Evolutionary conservation across 2,329 filamentous ascomycete species (phyloP), one percentile per base, ranked within the genome.

Genomic region (Ophiostoma fasciatum): DNA sequence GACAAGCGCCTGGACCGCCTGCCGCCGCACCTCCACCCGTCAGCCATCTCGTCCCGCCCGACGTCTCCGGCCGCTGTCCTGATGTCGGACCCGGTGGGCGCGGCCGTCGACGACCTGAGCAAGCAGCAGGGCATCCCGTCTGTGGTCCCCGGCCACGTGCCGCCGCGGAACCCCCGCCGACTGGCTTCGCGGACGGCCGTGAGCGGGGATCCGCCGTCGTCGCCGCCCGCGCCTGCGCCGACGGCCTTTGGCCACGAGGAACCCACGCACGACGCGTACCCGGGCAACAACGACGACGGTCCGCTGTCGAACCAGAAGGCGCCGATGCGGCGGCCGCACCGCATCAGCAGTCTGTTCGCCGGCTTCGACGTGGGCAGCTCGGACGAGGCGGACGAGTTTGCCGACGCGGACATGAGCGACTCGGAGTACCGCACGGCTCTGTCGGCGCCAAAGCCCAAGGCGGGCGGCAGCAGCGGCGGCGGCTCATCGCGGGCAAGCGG

Each of bases 311-410:
- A 56, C 37, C 64, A 71, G 12, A 69, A 65, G 36, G 65, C 67
- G 3, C 69, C 74, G 2, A 64, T 80, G 51, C 70, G 77, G 41
- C 70, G 78, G 13, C 80, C 82, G 1, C 76, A 81, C 49, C 69
- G 82, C 37, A 77, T 82, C 33, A 88, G 81, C 56, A 90, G 82
- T 51, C 62, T 92, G n/a, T 90, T 90, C 55, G 81, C 82, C 22
- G 82, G 82, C 0, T 90, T 92, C 46, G 82, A 88, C 31, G 73
- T 72, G 11, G 66, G 64, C 30, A 83, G 74, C 48, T 78, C 77
- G 7, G 76, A 76, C 30, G 77, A 82, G 37, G 62, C 52, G 3
- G 73, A 78, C 28, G 73, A 78, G 20, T 76, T 76, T 52, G 61
- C 56, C 21, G 72, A 77, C 40, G 61, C 54, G 4, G 74, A 80